Evolutionary conservation across 2,329 filamentous ascomycete species (phyloP).

Genomic region (Microsporum canis): DNA sequence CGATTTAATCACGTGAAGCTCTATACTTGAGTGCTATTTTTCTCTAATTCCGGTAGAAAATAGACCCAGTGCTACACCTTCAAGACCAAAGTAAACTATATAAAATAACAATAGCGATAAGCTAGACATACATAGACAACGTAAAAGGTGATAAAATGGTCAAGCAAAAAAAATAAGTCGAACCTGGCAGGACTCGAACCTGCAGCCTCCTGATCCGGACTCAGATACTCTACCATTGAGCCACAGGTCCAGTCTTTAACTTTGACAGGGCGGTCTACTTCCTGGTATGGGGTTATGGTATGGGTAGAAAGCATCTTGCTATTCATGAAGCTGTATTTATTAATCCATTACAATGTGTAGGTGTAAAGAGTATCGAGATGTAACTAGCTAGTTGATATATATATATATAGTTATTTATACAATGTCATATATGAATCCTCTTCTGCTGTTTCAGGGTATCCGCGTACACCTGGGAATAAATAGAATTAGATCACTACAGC

Average conservation of each 20-base stretch:
- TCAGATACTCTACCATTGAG: constrained; percentile 7
- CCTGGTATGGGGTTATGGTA: background rate
- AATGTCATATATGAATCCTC: background rate
- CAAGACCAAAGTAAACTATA: background rate
- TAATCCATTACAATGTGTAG: too few relatives aligned
- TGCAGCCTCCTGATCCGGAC: constrained; percentile 6
- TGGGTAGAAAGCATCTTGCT: too few relatives aligned
- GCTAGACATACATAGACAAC: too few relatives aligned
- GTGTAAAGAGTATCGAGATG: background rate
- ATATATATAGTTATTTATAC: background rate
- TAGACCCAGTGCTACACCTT: background rate
- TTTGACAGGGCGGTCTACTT: background rate
- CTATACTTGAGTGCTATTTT: background rate
- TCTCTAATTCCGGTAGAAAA: too few relatives aligned
- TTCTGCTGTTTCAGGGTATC: background rate
- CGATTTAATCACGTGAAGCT: background rate
- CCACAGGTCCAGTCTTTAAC: constrained; percentile 6
- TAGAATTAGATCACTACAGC: background rate
- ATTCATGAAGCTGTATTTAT: too few relatives aligned
- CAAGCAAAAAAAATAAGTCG: background rate
- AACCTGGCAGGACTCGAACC: constrained; percentile 7
- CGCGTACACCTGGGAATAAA: too few relatives aligned
- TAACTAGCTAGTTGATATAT: background rate
- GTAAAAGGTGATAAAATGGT: background rate
- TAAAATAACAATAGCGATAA: background rate